Evolutionary conservation across 805 yeast species (phyloP).

Genomic region (Cyberlindnera misumaiensis): DNA sequence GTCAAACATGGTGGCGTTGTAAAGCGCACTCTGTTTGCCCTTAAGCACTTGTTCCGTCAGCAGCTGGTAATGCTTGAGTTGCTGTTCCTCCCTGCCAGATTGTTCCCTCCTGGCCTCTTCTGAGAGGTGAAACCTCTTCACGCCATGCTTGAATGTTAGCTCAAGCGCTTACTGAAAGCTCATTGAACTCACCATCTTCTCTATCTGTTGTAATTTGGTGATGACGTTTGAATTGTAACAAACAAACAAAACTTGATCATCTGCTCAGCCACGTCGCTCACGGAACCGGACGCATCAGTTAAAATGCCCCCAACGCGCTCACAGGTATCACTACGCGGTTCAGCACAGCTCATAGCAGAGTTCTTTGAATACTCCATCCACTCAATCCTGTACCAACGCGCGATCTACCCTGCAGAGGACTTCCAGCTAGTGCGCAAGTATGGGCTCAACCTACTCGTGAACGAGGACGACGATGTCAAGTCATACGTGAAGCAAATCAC

Average conservation of each 20-base stretch:
- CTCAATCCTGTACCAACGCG: slow-evolving; percentile 79
- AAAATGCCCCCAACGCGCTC: slow-evolving; percentile 23
- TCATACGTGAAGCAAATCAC: slow-evolving; percentile 61
- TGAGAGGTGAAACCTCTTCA: slow-evolving; percentile 51
- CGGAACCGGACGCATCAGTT: too few relatives aligned
- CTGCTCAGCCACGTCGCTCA: too few relatives aligned
- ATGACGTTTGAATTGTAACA: too few relatives aligned
- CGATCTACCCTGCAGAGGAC: slow-evolving; percentile 83
- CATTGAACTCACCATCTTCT: slow-evolving; percentile 7
- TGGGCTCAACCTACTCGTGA: slow-evolving; percentile 66
- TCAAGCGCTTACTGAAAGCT: too few relatives aligned
- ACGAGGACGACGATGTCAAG: slow-evolving; percentile 71
- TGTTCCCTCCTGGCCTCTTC: slow-evolving; percentile 50
- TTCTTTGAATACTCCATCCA: slow-evolving; percentile 79
- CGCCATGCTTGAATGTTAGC: slow-evolving; percentile 49
- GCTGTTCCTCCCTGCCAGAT: slow-evolving; percentile 49
- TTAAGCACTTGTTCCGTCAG: slow-evolving; percentile 40
- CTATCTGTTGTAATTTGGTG: not conserved
- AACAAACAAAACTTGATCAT: too few relatives aligned
- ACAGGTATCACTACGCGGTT: slow-evolving; percentile 54
- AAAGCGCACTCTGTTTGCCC: slow-evolving; percentile 24
- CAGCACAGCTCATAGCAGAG: slow-evolving; percentile 73
- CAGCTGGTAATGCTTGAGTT: slow-evolving; percentile 48
- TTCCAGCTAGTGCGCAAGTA: slow-evolving; percentile 73
- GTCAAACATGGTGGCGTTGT: slow-evolving; percentile 35